These are phyloP conservation scores for Solanum ossicruentum DNA, from an alignment of 257 asterid genomes.

Conservation along the genomic window DNA sequence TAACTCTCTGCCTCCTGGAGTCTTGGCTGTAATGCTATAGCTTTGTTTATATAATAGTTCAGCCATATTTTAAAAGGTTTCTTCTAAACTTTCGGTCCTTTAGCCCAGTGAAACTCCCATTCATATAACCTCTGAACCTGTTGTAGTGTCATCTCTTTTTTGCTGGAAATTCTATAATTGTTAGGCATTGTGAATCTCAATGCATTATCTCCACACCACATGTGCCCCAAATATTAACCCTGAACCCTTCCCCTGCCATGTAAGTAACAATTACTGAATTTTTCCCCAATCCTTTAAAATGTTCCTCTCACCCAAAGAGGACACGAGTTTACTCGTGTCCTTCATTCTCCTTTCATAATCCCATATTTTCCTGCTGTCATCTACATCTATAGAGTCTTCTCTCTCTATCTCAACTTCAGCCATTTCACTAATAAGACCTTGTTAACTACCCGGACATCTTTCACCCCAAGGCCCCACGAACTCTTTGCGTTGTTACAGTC, in stretches of 20 bases:
- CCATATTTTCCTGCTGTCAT: neutral
- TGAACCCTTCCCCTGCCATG: neutral
- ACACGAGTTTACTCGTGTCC: neutral
- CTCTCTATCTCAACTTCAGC: neutral
- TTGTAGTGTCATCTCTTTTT: neutral
- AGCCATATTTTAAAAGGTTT: neutral
- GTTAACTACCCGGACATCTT: neutral
- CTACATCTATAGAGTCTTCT: neutral
- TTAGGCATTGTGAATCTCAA: neutral
- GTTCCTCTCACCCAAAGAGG: neutral
- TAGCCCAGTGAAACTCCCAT: neutral
- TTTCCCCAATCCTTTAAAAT: neutral
- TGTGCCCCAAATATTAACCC: neutral
- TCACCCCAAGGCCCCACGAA: neutral
- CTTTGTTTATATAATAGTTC: neutral
- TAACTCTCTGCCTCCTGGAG: neutral
- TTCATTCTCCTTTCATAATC: neutral
- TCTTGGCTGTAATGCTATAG: neutral
- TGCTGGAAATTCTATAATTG: neutral
- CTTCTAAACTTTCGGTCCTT: neutral
- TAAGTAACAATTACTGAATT: neutral
- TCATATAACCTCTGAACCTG: neutral
- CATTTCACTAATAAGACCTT: neutral
- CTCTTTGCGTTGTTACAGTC: neutral
- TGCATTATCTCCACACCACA: neutral